A percentile compares a stretch with the other conserved stretches of the same genome.
phyloP scores from a whole-genome alignment of 768 basidiomycete genomes.

The Tylopilus cervinicoccineus region DNA sequence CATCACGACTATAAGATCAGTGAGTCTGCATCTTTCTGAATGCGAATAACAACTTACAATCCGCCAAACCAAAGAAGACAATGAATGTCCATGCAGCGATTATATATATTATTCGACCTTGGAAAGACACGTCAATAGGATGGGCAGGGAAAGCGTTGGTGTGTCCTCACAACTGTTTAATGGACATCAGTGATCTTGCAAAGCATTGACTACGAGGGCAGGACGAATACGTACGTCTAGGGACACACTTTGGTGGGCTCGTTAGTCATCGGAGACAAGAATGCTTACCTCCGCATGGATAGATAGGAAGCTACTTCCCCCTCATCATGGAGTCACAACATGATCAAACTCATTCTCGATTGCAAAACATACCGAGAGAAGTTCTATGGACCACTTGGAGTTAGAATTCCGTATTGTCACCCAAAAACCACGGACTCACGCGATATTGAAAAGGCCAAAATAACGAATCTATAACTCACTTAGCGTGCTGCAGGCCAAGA shows the following conservation, averaged over 20 bases:
- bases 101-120: neutral
- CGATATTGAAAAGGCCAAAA: neutral
- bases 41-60: neutral
- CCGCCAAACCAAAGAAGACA: slow-evolving; percentile 1
- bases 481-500: neutral
- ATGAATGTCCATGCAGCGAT: neutral
- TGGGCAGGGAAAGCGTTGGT: too few species aligned
- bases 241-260: neutral
- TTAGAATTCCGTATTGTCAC: neutral
- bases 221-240: slow-evolving; percentile 2
- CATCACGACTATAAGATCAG: neutral
- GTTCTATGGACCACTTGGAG: neutral
- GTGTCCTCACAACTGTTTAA: slow-evolving; percentile 1
- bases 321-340: neutral
- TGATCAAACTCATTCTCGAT: neutral
- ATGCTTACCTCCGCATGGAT: neutral
- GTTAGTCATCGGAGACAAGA: neutral
- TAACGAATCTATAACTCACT: slow-evolving; percentile 9
- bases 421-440: neutral
- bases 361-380: neutral
- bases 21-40: neutral
- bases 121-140: neutral
- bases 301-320: slow-evolving; percentile 2
- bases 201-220: neutral
- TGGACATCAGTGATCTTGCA: neutral